Evolutionary conservation across 2,329 filamentous ascomycete species (phyloP).

Genomic region (Diaporthe capsici): DNA sequence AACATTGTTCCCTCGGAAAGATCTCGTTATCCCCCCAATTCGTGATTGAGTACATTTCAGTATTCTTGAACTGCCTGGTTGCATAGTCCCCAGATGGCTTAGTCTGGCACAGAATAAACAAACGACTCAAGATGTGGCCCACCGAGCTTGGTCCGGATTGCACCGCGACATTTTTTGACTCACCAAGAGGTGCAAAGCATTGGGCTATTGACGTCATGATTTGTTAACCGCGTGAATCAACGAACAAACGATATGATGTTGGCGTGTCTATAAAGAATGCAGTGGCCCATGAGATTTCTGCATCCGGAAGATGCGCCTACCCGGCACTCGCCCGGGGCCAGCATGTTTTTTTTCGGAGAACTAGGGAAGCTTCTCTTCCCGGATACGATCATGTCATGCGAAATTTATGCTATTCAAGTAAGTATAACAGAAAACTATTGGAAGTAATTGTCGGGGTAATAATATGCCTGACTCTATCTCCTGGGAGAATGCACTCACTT

Average conservation of each 20-base stretch:
- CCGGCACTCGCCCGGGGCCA: not conserved
- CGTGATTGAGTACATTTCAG: not conserved
- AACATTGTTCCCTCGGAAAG: not conserved
- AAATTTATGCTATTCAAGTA: not conserved
- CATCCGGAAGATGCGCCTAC: not conserved
- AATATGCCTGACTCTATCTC: not conserved
- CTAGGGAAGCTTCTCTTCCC: fast-evolving
- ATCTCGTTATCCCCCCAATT: not conserved
- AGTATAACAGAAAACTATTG: not conserved
- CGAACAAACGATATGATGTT: not conserved
- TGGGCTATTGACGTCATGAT: not conserved
- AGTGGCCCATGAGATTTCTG: not conserved
- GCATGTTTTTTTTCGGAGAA: not conserved
- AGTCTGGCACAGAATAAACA: no score
- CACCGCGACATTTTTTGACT: not conserved
- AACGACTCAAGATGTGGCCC: not conserved
- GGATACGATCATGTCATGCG: fast-evolving
- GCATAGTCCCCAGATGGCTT: no score
- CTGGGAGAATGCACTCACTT: not conserved
- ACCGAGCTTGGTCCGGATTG: not conserved
- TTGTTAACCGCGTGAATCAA: not conserved
- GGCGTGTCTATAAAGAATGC: not conserved
- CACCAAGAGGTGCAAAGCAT: not conserved
- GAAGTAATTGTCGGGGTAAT: not conserved
- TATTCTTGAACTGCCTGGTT: no score